These are phyloP conservation scores for Penicillium malachiteum DNA, from an alignment of 495 filamentous ascomycete genomes.

Conservation along the genomic window DNA sequence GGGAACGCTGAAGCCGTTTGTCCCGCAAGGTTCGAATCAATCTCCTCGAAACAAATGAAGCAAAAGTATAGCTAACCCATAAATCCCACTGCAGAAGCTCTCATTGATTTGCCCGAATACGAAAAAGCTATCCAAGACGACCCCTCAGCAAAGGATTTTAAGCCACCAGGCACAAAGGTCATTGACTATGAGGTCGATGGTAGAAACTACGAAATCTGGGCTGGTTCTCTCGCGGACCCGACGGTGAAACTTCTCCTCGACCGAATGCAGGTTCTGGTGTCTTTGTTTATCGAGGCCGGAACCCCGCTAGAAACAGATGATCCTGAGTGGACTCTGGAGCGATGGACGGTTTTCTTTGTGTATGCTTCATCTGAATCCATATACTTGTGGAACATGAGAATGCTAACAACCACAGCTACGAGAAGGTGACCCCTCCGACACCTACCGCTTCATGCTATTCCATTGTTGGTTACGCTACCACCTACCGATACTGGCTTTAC, in stretches of 20 bases:
- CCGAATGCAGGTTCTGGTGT: slow-evolving; percentile 79
- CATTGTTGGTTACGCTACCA: slow-evolving; percentile 82
- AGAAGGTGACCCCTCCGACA: slow-evolving; percentile 54
- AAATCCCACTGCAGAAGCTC: slow-evolving; percentile 50
- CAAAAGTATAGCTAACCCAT: neutral
- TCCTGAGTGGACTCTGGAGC: slow-evolving; percentile 65
- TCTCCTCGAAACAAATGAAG: neutral
- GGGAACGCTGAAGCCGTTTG: slow-evolving; percentile 61
- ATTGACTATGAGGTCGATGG: slow-evolving; percentile 50
- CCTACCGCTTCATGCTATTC: slow-evolving; percentile 58
- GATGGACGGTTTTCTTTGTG: slow-evolving; percentile 88
- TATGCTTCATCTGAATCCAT: slow-evolving; percentile 22
- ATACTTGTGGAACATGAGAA: neutral
- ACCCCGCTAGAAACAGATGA: slow-evolving; percentile 70
- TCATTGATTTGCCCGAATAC: slow-evolving; percentile 58
- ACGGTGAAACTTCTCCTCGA: slow-evolving; percentile 63
- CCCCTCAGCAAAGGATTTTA: slow-evolving; percentile 54
- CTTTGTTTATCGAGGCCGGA: slow-evolving; percentile 90
- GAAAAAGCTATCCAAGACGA: slow-evolving; percentile 56
- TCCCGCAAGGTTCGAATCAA: slow-evolving; percentile 60
- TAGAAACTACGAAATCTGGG: slow-evolving; percentile 61
- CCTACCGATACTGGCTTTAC: slow-evolving; percentile 70
- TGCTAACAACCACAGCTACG: slow-evolving; percentile 52
- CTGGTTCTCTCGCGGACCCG: slow-evolving; percentile 54
- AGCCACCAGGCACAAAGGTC: slow-evolving; percentile 57